A percentile compares a stretch with the other conserved stretches of the same genome.
These are phyloP conservation scores for Pouteria glomerata DNA, from an alignment of 148 eudicot genomes.

Conservation along the genomic window DNA sequence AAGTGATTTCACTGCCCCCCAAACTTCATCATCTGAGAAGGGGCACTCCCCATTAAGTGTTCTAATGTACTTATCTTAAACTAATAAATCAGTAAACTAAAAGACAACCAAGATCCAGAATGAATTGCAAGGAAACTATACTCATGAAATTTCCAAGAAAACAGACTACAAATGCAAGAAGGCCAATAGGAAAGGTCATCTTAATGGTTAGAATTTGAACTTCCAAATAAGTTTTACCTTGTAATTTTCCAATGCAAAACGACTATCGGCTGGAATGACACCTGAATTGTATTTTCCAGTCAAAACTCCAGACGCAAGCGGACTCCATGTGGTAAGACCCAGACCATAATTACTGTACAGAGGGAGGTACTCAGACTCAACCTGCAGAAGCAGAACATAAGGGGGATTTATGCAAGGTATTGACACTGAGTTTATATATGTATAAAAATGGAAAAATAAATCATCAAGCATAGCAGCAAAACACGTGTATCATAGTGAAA, in stretches of 20 bases:
- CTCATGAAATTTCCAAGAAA: background rate
- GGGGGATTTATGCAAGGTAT: background rate
- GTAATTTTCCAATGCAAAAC: constrained; percentile 88
- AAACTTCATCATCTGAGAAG: no score
- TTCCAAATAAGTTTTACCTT: constrained; percentile 43
- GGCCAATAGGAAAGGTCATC: background rate
- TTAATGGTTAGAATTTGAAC: background rate
- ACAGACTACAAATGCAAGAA: background rate
- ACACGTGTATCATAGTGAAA: background rate
- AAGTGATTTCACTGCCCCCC: no score
- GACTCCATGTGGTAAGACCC: constrained; percentile 99
- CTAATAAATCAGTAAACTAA: no score
- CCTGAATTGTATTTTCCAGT: constrained; percentile 82
- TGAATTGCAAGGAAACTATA: background rate
- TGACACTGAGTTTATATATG: no score
- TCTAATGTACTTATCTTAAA: no score
- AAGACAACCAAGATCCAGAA: background rate
- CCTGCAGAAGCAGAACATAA: constrained; percentile 38
- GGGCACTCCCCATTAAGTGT: no score
- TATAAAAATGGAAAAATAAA: background rate
- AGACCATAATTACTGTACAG: constrained; percentile 71
- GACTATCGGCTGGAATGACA: constrained; percentile 65
- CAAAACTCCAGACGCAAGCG: constrained; percentile 94
- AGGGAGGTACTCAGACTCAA: constrained; percentile 82
- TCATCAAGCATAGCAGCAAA: background rate